Evolutionary conservation across 148 eudicot genomes (phyloP), one percentile per base, ranked within the genome.

Genomic region (Polygonum maritimum): DNA sequence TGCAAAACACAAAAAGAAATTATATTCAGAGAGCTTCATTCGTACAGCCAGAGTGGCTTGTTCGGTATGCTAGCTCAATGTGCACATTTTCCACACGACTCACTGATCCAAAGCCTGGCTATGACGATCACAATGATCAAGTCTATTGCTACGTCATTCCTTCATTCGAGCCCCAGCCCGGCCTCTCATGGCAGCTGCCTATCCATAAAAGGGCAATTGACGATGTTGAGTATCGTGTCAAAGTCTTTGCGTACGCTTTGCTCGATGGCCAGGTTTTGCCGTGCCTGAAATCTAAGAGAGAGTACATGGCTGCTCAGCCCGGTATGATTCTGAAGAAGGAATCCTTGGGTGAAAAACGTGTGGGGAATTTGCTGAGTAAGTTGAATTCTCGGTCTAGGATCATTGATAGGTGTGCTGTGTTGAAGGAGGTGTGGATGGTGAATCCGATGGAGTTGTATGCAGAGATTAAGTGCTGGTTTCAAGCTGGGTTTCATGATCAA

Each of bases 201-300:
- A 52, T 54, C 63, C 83, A 83, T 80, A 76, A 84, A 78, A 63
- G 80, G 62, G 94, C 89, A 2, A 88, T 90, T 35, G 74, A 86
- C 73, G 96, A 95, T 52, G 81, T 76, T 77, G 14, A 26, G 12
- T 78, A 65, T 35, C 81, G 94, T 31, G 89, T 85, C 47, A 77
- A 81, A 35, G 89, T 83, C 5, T 95, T 95, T 82, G 92, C 90
- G 45, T 88, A 73, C 81, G 80, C 87, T 76, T 85, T 95, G 83
- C 94, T 95, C 33, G 97, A 89, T 55, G 99, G 99, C 38, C 82
- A 83, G 36, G 91, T 92, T 26, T 73, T 95, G 74, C 97, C 94
- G 9, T 92, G 96, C 84, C 80, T 95, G 47, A 86, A 85, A 82
- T 38, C 79, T n/a, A 86, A 67, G 14, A 77, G 83, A 78, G 67